Evolutionary conservation across 2,329 filamentous ascomycete genomes (phyloP), one percentile per base, ranked within the genome.

Genomic region (Elsinoe perseae): DNA sequence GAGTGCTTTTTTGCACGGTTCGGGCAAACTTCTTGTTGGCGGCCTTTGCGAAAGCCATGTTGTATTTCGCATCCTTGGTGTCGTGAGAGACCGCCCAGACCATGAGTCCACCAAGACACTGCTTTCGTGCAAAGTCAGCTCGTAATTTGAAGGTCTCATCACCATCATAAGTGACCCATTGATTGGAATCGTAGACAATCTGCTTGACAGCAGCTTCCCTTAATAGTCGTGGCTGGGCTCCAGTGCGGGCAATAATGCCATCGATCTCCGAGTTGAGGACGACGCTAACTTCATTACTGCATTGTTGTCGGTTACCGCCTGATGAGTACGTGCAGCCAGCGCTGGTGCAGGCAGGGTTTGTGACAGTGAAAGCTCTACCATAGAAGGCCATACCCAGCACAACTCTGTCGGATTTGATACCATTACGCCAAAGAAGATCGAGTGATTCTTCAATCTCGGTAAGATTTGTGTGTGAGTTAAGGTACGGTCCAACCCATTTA

Each of bases 361-460:
- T 50, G 4, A 69, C 43, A 1, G 63, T 67, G 57, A 69, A 72
- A 1, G 61, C 61, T 3, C 68, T 65, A 3, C 75, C 73, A 59
- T 80, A 79, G 56, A 74, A 78, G 2, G 67, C 74, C 3, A 75
- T 27, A 1, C 77, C 77, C 5, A 80, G 56, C 3, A 62, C 66
- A 3, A 80, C 59, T 56, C 76, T 74, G 0, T 59, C 50, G 0
- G 76, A 65, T 0, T 64, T 60, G 1, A 80, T 63, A 16, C 70
- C 62, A 14, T 68, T 71, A 6, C 73, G 65, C 74, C 77, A 78
- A 5, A 79, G 63, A 0, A 79, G 70, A 2, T 77, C 69, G 0
- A 77, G 56, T 0, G 67, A 68, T 0, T 58, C n/a, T 2, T 72
- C 65, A 12, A 77, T 77, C 61, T 78, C 74, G 1, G 73, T 75